phyloP scores from a whole-genome alignment of 225 moss, liverwort and hornwort species.

The Physcomitrium patens region DNA sequence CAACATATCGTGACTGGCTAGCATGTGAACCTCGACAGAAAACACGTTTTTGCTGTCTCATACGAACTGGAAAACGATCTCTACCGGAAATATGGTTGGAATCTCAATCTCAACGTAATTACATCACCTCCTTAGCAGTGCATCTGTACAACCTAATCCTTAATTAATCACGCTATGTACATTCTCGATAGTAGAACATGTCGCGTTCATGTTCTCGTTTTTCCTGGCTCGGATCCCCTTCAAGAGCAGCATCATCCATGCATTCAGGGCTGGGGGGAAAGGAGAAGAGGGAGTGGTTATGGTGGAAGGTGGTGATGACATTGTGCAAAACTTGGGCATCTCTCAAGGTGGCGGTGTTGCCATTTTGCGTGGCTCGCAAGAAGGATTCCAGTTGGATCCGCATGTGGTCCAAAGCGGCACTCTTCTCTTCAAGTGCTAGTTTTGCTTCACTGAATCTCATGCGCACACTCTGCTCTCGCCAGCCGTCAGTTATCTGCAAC shows the following conservation, averaged over 20 bases:
- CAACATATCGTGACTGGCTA: conserved; percentile 3
- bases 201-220: conserved; percentile 17
- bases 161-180: conserved; percentile 25
- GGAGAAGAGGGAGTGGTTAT: conserved; percentile 37
- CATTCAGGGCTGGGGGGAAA: conserved; percentile 29
- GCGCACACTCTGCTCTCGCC: conserved; percentile 90
- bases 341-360: conserved; percentile 29
- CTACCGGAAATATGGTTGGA: conserved; percentile 12
- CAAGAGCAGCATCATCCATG: conserved; percentile 21
- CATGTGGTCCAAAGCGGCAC: conserved; percentile 62
- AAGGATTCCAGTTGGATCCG: conserved; percentile 67
- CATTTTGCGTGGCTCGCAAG: conserved; percentile 41
- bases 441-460: conserved; percentile 91
- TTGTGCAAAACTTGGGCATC: conserved; percentile 66
- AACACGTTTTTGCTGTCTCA: background rate
- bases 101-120: background rate
- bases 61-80: conserved; percentile 26
- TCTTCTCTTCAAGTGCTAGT: conserved; percentile 75
- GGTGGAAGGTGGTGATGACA: conserved; percentile 39
- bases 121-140: background rate
- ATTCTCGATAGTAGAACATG: conserved; percentile 30
- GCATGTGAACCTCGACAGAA: conserved; percentile 4
- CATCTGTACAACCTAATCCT: conserved; percentile 1
- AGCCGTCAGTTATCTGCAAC: conserved; percentile 87
- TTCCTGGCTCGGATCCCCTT: conserved; percentile 40